Conservation (phyloP, 345 rosid genomes). For the Heritiera fomes region DNA sequence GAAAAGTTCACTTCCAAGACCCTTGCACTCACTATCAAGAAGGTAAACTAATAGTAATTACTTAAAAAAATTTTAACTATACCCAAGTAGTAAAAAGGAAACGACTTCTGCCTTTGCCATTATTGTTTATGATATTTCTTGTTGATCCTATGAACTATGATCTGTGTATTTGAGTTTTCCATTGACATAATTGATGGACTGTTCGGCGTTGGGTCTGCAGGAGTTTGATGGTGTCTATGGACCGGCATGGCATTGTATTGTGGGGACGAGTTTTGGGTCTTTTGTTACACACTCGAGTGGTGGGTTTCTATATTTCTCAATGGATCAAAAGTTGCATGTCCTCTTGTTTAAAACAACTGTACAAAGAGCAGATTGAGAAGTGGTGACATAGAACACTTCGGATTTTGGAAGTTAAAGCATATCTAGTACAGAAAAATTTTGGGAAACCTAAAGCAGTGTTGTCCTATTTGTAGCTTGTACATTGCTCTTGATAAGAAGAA, state of each 20-base stretch:
- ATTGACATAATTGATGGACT: slow-evolving; percentile 15
- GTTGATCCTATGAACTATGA: slow-evolving; percentile 7
- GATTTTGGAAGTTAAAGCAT: slow-evolving; percentile 8
- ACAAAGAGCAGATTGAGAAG: slow-evolving; percentile 21
- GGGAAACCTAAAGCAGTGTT: not conserved
- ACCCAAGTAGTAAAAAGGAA: not conserved
- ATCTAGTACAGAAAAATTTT: slow-evolving; percentile 1
- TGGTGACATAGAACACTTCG: not conserved
- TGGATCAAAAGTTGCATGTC: slow-evolving; percentile 40
- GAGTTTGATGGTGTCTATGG: slow-evolving; percentile 28
- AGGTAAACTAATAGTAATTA: slow-evolving; percentile 35
- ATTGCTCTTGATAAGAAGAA: slow-evolving; percentile 5
- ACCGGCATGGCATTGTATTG: slow-evolving; percentile 57
- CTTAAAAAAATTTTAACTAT: not conserved
- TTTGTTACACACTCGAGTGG: slow-evolving; percentile 28
- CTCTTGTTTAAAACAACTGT: slow-evolving; percentile 60
- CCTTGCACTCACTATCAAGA: slow-evolving; percentile 67
- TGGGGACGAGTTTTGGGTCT: slow-evolving; percentile 28
- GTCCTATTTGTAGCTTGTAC: slow-evolving; percentile 1
- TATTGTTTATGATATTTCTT: not conserved
- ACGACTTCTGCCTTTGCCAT: not conserved
- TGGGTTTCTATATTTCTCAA: slow-evolving; percentile 26
- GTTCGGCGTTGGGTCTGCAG: slow-evolving; percentile 19
- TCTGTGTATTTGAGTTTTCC: slow-evolving; percentile 8
- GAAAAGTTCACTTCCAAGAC: slow-evolving; percentile 69